phyloP scores from a whole-genome alignment of 768 basidiomycete species.

The Suillus discolor region DNA sequence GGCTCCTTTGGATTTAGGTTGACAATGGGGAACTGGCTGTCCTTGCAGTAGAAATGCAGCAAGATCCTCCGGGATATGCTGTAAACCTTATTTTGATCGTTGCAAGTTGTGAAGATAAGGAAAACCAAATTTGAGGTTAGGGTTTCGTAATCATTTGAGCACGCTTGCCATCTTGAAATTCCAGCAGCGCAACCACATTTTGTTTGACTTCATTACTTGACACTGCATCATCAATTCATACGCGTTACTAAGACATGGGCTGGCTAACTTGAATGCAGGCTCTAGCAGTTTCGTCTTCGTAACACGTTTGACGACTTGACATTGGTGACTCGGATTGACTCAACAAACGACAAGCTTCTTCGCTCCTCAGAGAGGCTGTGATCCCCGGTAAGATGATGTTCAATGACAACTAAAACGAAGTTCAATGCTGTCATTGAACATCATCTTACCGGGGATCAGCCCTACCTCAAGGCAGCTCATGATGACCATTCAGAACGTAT shows the following conservation, averaged over 20 bases:
- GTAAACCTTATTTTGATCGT: not conserved
- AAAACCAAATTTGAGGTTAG: slow-evolving; percentile 10
- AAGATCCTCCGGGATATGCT: not conserved
- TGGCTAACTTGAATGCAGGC: not conserved
- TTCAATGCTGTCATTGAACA: too few relatives aligned
- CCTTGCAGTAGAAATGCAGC: not conserved
- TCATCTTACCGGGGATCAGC: too few relatives aligned
- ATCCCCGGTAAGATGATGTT: too few relatives aligned
- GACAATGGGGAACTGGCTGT: not conserved
- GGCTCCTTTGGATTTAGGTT: not conserved
- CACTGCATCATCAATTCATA: too few relatives aligned
- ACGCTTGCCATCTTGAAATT: not conserved
- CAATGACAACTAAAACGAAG: too few relatives aligned
- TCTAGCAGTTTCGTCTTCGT: not conserved
- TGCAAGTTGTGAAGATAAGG: not conserved
- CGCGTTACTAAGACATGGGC: too few relatives aligned
- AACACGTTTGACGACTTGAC: not conserved
- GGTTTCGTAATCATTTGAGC: not conserved
- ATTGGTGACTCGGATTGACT: not conserved
- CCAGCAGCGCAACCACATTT: not conserved
- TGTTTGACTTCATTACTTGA: not conserved
- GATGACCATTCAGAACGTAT: slow-evolving; percentile 84
- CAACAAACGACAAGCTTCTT: slow-evolving; percentile 12
- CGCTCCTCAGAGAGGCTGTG: too few relatives aligned
- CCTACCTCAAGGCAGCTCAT: slow-evolving; percentile 90